Evolutionary conservation across 2,329 filamentous ascomycete species (phyloP), one percentile per base, ranked within the genome.

Genomic region (Cordyceps javanica): DNA sequence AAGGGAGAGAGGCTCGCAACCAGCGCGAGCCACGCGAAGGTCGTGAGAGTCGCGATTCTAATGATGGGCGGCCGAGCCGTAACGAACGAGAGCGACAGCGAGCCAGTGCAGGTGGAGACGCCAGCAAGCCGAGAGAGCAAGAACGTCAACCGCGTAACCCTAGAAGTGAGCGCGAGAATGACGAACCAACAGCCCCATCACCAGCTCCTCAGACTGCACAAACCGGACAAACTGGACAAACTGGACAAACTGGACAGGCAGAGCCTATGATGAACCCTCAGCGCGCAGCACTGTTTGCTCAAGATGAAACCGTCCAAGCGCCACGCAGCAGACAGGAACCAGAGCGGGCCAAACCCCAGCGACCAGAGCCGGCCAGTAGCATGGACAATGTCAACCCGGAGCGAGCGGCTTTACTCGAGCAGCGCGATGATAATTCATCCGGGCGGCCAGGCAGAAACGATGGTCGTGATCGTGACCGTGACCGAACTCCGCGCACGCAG

Each of bases 201-300:
- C 62, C 70, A 38, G 60, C 66, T 2, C 62, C 70, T 34, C 59
- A 59, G 14, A 30, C 61, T n/a, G n/a, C n/a, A n/a, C n/a, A n/a
- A n/a, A n/a, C n/a, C n/a, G n/a, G n/a, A n/a, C n/a, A n/a, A n/a
- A n/a, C n/a, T n/a, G n/a, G n/a, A n/a, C n/a, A n/a, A n/a, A n/a
- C n/a, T n/a, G n/a, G n/a, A n/a, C n/a, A n/a, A n/a, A n/a, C n/a
- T 4, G 65, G 68, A 5, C 45, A 63, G 4, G 66, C 70, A 19
- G 81, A 80, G 11, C 78, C 79, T 8, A 70, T 72, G 9, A 79
- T 83, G 63, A 83, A 83, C 60, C 80, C 82, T 1, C 79, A 82
- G 53, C 75, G 82, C 58, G 79, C 80, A 30, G 75, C 79, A 9
- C 69, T 81, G 5, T 75, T 82, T 53, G 72, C 72, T 1, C 63